Conservation (phyloP, 169 alveolate genomes). For the Condylostoma magnum region DNA sequence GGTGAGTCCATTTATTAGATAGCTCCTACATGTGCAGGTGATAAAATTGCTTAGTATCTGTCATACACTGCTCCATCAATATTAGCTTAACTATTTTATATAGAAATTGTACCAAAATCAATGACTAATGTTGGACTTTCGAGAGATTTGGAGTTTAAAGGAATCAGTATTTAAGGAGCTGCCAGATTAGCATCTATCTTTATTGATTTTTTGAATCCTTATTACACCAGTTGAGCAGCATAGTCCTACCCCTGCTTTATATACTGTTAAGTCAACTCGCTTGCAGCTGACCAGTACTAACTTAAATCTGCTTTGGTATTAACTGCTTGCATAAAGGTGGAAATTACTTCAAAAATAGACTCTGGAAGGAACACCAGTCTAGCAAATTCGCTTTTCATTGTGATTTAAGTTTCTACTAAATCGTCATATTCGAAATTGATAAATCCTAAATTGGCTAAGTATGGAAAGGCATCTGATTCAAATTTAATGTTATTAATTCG, state of each 20-base stretch:
- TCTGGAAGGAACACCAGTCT: neutral
- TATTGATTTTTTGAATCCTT: neutral
- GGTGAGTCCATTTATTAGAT: too few relatives aligned
- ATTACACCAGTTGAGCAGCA: neutral
- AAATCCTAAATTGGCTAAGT: neutral
- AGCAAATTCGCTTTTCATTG: neutral
- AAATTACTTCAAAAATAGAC: neutral
- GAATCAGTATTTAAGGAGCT: constrained; percentile 16
- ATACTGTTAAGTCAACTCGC: neutral
- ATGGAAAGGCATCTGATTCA: too few relatives aligned
- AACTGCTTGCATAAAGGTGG: neutral
- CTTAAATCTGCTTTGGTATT: neutral
- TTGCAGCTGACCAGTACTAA: neutral
- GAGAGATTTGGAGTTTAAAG: neutral
- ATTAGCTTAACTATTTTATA: too few relatives aligned
- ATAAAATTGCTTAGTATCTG: too few relatives aligned
- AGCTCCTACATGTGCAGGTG: too few relatives aligned
- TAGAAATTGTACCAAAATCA: constrained; percentile 14
- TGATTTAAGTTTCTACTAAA: neutral
- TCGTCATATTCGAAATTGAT: neutral
- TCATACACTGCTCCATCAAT: too few relatives aligned
- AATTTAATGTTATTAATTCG: too few relatives aligned
- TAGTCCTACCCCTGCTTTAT: constrained; percentile 4
- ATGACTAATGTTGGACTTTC: neutral
- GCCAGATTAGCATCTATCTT: neutral